These are phyloP conservation scores for Clathrus columnatus DNA, from an alignment of 768 basidiomycete species.

Conservation along the genomic window DNA sequence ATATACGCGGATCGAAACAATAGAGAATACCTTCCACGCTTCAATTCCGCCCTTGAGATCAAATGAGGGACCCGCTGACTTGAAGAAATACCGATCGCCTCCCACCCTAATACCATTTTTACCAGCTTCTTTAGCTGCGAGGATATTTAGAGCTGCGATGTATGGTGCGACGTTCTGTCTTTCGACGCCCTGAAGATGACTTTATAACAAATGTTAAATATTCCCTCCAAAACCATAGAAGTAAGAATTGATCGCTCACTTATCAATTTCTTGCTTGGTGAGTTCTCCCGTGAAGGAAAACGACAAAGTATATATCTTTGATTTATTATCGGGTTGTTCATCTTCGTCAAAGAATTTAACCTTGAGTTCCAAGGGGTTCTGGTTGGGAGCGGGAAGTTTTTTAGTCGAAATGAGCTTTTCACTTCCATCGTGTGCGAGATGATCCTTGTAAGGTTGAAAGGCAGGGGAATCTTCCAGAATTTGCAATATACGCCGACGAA, in stretches of 20 bases:
- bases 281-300: conserved; percentile 36
- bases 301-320: conserved; percentile 35
- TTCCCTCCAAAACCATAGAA: not conserved
- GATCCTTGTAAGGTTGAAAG: conserved; percentile 30
- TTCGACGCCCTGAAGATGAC: conserved; percentile 49
- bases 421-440: conserved; percentile 43
- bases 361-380: conserved; percentile 16
- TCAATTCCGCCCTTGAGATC: conserved; percentile 45
- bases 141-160: conserved; percentile 56
- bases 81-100: conserved; percentile 60
- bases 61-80: conserved; percentile 19
- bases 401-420: conserved; percentile 37
- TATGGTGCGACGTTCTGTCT: conserved; percentile 50
- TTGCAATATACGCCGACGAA: conserved; percentile 45
- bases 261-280: conserved; percentile 32
- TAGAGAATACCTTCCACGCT: conserved; percentile 36
- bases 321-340: conserved; percentile 27
- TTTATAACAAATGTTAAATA: conserved; percentile 19
- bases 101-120: conserved; percentile 47
- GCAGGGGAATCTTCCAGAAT: conserved; percentile 38
- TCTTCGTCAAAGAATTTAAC: conserved; percentile 37
- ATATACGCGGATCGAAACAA: not conserved
- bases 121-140: conserved; percentile 47
- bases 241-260: conserved; percentile 24
- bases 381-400: conserved; percentile 30